phyloP scores from a whole-genome alignment of 2,329 filamentous ascomycete genomes.

The Penicillium sp. region DNA sequence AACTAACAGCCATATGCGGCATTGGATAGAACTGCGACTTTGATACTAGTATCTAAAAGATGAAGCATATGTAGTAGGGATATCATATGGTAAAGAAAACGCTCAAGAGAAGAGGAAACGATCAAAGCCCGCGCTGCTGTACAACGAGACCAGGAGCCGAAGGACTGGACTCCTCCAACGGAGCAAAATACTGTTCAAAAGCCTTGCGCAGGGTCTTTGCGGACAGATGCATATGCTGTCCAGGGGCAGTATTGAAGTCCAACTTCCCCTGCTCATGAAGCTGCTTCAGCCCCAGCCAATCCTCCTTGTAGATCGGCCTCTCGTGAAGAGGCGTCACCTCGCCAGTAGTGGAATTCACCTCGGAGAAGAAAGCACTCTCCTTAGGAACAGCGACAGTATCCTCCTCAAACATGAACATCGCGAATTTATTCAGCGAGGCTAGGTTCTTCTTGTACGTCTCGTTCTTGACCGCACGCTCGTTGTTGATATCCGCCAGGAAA shows the following conservation, averaged over 20 bases:
- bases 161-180: constrained; percentile 18
- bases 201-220: constrained; percentile 64
- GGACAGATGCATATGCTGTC: constrained; percentile 78
- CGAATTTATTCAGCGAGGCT: constrained; percentile 68
- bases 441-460: constrained; percentile 69
- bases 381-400: constrained; percentile 86
- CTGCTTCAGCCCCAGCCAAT: constrained; percentile 83
- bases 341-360: constrained; percentile 68
- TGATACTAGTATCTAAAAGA: background rate
- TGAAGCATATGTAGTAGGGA: background rate
- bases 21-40: background rate
- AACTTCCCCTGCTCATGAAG: constrained; percentile 78
- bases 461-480: constrained; percentile 78
- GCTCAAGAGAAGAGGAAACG: background rate
- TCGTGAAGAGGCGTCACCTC: constrained; percentile 66
- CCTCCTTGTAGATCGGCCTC: constrained; percentile 74
- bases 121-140: constrained; percentile 19
- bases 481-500: constrained; percentile 94
- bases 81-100: constrained; percentile 3
- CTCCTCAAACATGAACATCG: constrained; percentile 85
- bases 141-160: constrained; percentile 13
- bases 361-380: constrained; percentile 86
- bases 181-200: constrained; percentile 55
- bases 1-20: background rate
- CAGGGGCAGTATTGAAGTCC: constrained; percentile 69